A percentile compares a stretch with the other conserved stretches of the same genome.
phyloP scores from a whole-genome alignment of 768 basidiomycete genomes.

The Phlebiopsis flavidoalba region DNA sequence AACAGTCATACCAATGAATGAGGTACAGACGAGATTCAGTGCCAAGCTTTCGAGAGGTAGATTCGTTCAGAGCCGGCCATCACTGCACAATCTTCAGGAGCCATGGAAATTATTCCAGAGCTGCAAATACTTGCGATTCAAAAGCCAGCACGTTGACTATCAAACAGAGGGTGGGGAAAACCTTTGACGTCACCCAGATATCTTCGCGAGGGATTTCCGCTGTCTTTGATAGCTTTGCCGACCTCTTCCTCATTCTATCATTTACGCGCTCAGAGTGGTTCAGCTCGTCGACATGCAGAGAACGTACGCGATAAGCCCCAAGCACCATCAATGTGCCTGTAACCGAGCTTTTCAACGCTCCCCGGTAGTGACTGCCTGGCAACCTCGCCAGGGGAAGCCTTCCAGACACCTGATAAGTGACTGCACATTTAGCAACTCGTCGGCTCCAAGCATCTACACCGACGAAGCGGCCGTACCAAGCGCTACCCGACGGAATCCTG shows the following conservation, averaged over 20 bases:
- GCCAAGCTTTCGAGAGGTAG: slow-evolving; percentile 53
- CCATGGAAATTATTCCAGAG: slow-evolving; percentile 78
- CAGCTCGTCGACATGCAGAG: neutral
- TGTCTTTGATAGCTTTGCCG: slow-evolving; percentile 54
- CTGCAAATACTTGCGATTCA: slow-evolving; percentile 22
- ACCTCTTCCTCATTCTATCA: slow-evolving; percentile 65
- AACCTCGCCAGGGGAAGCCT: slow-evolving; percentile 51
- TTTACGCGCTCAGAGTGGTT: neutral
- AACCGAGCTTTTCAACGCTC: slow-evolving; percentile 60
- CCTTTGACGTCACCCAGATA: slow-evolving; percentile 65
- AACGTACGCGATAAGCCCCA: slow-evolving; percentile 60
- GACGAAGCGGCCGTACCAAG: slow-evolving; percentile 37
- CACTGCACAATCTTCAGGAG: slow-evolving; percentile 70
- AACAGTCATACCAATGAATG: slow-evolving; percentile 59
- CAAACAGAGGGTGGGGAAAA: no score
- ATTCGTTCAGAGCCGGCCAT: slow-evolving; percentile 61
- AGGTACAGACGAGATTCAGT: slow-evolving; percentile 78
- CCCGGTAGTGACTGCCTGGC: slow-evolving; percentile 61
- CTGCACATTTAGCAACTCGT: neutral
- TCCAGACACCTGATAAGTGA: slow-evolving; percentile 51
- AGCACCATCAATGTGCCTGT: slow-evolving; percentile 70
- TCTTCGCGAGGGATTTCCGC: slow-evolving; percentile 56
- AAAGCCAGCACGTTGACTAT: no score
- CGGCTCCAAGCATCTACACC: neutral
- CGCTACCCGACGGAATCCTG: slow-evolving; percentile 61